Evolutionary conservation across 2,329 filamentous ascomycete species (phyloP), one percentile per base, ranked within the genome.

Genomic region (Leptographium wingfieldii): DNA sequence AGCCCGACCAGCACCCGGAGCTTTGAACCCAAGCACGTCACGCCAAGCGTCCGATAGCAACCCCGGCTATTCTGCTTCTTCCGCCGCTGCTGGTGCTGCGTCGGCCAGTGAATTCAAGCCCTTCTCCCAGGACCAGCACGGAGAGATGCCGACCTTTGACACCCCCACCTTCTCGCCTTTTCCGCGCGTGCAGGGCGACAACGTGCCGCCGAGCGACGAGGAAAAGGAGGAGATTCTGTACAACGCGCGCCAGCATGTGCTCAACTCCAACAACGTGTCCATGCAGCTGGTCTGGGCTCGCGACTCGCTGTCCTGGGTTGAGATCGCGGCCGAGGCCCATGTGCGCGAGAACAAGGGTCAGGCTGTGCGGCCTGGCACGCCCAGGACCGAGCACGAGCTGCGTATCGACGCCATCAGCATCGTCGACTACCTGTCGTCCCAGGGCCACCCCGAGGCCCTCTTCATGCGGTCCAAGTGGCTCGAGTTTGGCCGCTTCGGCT

Each of bases 201-300:
- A 96, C 71, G 87, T 99, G 25, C 94, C 94, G 14, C 90, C 90
- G 1, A 92, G 90, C 60, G 91, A 97, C 72, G 92, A 96, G 66
- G 90, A 96, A 69, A 92, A 95, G 73, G 94, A 96, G 72, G 85
- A 87, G 35, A 91, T 90, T 56, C 75, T 99, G 58, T 94, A 95
- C 76, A 87, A 86, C 70, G 90, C 91, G 40, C 85, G 92, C 60
- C 76, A 88, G 63, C 82, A 88, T 61, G 92, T 97, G 43, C 79
- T 99, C 64, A 90, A 91, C 69, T 96, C 91, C 55, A 95, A 95
- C 68, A 92, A 99, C 71, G 90, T 95, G 56, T 87, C 95, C 66
- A 95, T 95, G 84, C 94, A 99, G 76, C 81, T 99, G 68, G 90
- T 90, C 62, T 99, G 94, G 94, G 92, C 94, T 49, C 88, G 95